Base-by-base conservation (phyloP, 2,329 filamentous ascomycete species). In the Aspergillus sp. region DNA sequence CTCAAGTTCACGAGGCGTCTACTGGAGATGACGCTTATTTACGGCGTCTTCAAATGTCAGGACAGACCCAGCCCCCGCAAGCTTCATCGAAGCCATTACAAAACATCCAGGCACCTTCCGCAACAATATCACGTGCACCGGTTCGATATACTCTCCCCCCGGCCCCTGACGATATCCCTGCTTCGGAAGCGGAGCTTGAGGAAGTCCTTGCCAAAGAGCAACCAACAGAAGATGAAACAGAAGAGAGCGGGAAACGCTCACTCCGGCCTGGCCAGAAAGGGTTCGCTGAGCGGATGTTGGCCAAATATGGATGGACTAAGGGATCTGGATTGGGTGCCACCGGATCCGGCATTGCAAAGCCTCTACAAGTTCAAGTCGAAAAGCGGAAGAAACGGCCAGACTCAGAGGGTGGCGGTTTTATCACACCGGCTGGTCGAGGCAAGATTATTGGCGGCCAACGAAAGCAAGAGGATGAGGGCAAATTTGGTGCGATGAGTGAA, bases 221-320 rank as follows among this genome's bases (percentile, higher is more conserved):
- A 51, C 56, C 72, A 4, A 71, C 75, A 41, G 69, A 77, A 37
- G 73, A 75, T 24, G 68, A 73, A 34, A 66, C 68, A 19, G 70
- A 70, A 49, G 65, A 65, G 15, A 72, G 73, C 51, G 70, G 73
- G 19, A 75, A 80, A 33, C 84, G 85, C 39, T 88, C 87, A 42
- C 84, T 79, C 56, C 86, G 87, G 3, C 91, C 92, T 0, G 91
- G 91, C 15, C 90, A 96, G 73, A 84, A 87, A 63, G 90, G 88
- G 51, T 96, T 96, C 73, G 95, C 91, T 0, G 86, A 92, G 64
- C 89, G 92, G 34, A 84, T 98, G 56, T 91, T 99, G 86, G 84
- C 86, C 60, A 98, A 97, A 72, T 95, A 96, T 76, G 95, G 95
- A 55, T 98, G 93, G 90, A 88, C 87, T 37, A 89, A 93, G 68